phyloP scores from a whole-genome alignment of 345 rosid species.

The Euclidium syriacum region DNA sequence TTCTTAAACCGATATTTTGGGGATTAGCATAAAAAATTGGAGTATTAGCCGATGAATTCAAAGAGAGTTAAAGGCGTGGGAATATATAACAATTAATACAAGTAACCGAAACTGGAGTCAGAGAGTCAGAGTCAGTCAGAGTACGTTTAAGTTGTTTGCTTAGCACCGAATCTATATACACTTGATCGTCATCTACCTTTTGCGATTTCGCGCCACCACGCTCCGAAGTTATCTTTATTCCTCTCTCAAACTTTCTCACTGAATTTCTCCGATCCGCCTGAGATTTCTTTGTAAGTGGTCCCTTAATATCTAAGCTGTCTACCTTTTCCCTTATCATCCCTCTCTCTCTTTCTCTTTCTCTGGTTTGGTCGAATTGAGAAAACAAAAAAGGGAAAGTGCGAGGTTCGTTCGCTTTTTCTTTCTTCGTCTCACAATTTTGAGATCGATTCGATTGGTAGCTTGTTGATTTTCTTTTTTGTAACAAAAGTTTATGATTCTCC shows the following conservation, averaged over 20 bases:
- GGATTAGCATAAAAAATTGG: neutral
- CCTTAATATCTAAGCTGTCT: too few relatives aligned
- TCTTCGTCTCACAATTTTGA: neutral
- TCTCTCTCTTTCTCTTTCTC: conserved; percentile 5
- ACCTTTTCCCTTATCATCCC: neutral
- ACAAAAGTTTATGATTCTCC: neutral
- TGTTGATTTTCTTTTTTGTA: too few relatives aligned
- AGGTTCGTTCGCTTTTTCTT: conserved; percentile 12
- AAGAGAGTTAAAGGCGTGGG: neutral
- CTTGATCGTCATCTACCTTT: conserved; percentile 5
- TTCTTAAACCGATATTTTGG: neutral
- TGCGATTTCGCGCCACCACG: conserved; percentile 25
- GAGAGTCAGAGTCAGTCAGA: neutral
- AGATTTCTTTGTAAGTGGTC: conserved; percentile 23
- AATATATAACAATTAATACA: neutral
- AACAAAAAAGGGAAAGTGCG: conserved; percentile 24
- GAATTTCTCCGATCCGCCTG: conserved; percentile 21
- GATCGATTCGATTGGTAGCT: too few relatives aligned
- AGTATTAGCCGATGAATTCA: neutral
- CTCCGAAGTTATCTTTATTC: neutral
- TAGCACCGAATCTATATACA: conserved; percentile 6
- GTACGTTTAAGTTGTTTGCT: conserved; percentile 10
- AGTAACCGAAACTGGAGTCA: conserved; percentile 18
- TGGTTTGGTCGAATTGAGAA: neutral
- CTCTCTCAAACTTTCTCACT: conserved; percentile 8